Conservation (phyloP, 2,329 filamentous ascomycete species). For the Pestalotiopsis sp. region DNA sequence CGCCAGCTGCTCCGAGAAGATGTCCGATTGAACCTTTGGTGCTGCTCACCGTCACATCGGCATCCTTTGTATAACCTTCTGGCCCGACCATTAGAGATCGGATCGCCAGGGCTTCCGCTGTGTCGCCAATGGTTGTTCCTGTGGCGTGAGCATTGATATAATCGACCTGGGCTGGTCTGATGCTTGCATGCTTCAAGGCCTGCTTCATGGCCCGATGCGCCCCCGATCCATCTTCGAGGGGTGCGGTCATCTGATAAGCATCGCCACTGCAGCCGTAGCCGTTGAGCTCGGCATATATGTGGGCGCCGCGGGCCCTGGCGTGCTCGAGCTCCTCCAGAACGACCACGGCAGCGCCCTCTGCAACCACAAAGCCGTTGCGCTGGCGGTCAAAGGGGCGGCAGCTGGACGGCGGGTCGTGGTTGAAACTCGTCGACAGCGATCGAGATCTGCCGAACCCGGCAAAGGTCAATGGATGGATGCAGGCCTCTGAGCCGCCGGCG, state of each 20-base stretch:
- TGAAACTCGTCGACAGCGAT: conserved; percentile 81
- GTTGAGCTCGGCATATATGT: conserved; percentile 83
- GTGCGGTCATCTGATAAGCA: conserved; percentile 91
- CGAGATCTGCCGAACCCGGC: conserved; percentile 88
- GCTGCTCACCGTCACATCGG: conserved; percentile 79
- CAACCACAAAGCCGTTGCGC: conserved; percentile 85
- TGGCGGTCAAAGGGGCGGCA: conserved; percentile 85
- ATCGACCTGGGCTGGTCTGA: conserved; percentile 71
- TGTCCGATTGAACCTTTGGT: conserved; percentile 94
- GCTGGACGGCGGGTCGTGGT: conserved; percentile 66
- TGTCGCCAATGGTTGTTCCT: conserved; percentile 80
- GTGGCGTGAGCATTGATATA: conserved; percentile 98
- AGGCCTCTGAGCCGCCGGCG: conserved; percentile 92
- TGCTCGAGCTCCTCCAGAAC: conserved; percentile 90
- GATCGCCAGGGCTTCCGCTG: conserved; percentile 84
- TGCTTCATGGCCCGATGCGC: conserved; percentile 83
- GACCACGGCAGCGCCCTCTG: conserved; percentile 86
- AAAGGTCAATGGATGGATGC: conserved; percentile 90
- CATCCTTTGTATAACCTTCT: conserved; percentile 61
- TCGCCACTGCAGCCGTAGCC: conserved; percentile 92
- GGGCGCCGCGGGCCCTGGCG: conserved; percentile 74
- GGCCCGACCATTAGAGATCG: conserved; percentile 73
- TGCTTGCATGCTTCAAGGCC: conserved; percentile 70
- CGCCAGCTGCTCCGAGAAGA: conserved; percentile 86
- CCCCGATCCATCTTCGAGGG: conserved; percentile 77